These are phyloP conservation scores for Wickerhamiella musiphila DNA, from an alignment of 805 yeast species.

Conservation along the genomic window DNA sequence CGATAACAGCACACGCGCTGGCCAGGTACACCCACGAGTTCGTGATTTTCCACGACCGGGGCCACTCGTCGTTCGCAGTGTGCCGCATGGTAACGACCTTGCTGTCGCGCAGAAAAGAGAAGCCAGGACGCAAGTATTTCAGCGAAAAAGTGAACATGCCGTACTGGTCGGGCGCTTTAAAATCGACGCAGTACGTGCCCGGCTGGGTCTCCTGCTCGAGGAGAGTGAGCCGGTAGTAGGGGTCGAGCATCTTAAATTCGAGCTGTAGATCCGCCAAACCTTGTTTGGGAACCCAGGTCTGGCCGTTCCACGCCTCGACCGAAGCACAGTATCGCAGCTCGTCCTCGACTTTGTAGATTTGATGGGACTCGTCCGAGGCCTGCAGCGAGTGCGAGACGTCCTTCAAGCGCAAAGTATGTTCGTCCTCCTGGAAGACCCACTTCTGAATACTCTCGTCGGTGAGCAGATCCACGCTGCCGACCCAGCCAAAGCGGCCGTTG, in stretches of 20 bases:
- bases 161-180: slow-evolving; percentile 83
- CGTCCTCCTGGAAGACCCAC: slow-evolving; percentile 63
- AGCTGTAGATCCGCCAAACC: slow-evolving; percentile 52
- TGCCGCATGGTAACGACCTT: slow-evolving; percentile 75
- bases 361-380: slow-evolving; percentile 19
- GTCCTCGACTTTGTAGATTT: slow-evolving; percentile 60
- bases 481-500: slow-evolving; percentile 67
- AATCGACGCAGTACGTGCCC: slow-evolving; percentile 32
- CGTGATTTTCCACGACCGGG: slow-evolving; percentile 81
- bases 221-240: slow-evolving; percentile 72
- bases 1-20: slow-evolving; percentile 48
- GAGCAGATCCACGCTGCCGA: slow-evolving; percentile 50
- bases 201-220: slow-evolving; percentile 22
- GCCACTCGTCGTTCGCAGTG: slow-evolving; percentile 87
- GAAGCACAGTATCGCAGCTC: slow-evolving; percentile 35
- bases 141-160: slow-evolving; percentile 83
- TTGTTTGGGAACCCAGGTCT: slow-evolving; percentile 47
- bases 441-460: slow-evolving; percentile 24
- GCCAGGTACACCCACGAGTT: slow-evolving; percentile 85
- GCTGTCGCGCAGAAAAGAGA: slow-evolving; percentile 45
- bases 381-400: slow-evolving; percentile 31
- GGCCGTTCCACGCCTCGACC: slow-evolving; percentile 28
- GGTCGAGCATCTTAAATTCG: slow-evolving; percentile 81
- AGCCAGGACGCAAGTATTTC: slow-evolving; percentile 65
- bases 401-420: slow-evolving; percentile 37